These are phyloP conservation scores for Sarcodon aspratus DNA, from an alignment of 768 basidiomycete species.

Conservation along the genomic window DNA sequence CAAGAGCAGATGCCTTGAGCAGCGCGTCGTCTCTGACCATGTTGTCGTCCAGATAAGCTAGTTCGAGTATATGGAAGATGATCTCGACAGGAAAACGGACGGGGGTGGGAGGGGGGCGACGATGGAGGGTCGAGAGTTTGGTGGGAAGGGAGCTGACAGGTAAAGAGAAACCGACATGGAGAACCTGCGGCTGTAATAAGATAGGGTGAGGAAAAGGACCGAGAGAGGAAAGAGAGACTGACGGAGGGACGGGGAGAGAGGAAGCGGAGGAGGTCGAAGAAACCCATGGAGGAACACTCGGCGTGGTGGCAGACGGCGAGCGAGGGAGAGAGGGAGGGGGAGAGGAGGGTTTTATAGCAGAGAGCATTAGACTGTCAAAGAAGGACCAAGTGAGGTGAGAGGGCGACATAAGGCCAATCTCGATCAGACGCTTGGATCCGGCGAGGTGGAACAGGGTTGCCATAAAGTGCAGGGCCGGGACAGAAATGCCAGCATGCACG, in stretches of 20 bases:
- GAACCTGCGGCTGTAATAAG: conserved; percentile 13
- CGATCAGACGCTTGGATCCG: no score
- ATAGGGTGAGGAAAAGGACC: neutral
- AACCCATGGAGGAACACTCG: conserved; percentile 4
- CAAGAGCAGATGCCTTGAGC: conserved; percentile 44
- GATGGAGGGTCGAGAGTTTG: conserved; percentile 8
- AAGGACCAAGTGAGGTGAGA: no score
- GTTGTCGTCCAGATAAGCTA: conserved; percentile 30
- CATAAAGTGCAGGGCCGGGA: no score
- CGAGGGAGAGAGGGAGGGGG: neutral
- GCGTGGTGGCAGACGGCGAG: neutral
- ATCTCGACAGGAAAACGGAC: conserved; percentile 47
- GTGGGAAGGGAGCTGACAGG: conserved; percentile 19
- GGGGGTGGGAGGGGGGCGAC: conserved; percentile 7
- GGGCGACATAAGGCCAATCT: no score
- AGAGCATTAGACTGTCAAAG: no score
- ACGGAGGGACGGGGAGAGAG: neutral
- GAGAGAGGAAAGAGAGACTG: neutral
- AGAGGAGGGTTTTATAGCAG: neutral
- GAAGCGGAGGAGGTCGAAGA: conserved; percentile 5
- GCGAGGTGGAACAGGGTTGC: no score
- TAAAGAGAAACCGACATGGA: conserved; percentile 28
- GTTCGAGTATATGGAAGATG: conserved; percentile 50
- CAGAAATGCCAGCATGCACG: no score
- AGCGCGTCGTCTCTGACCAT: conserved; percentile 26